A percentile compares a stretch with the other conserved stretches of the same genome.
phyloP scores from a whole-genome alignment of 1,284 basidiomycete genomes.

The Cutaneotrichosporon cyanovorans region DNA sequence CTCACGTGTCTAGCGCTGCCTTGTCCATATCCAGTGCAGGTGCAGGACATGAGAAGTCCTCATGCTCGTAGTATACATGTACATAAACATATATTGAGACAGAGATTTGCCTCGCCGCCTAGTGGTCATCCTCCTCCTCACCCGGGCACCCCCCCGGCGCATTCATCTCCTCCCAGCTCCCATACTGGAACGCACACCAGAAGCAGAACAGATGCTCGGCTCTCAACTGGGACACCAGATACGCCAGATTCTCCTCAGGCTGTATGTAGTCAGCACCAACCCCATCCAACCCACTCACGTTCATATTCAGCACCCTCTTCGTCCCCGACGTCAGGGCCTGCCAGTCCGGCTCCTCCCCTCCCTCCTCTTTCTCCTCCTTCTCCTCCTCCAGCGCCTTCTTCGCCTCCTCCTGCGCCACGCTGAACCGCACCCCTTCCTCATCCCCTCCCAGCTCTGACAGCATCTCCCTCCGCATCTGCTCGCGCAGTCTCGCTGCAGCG shows the following conservation, averaged over 20 bases:
- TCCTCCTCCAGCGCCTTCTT: slow-evolving; percentile 1
- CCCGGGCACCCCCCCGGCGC: slow-evolving; percentile 44
- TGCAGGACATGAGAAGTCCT: too few relatives aligned
- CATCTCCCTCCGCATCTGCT: slow-evolving; percentile 42
- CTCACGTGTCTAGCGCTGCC: too few relatives aligned
- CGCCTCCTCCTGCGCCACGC: slow-evolving; percentile 6
- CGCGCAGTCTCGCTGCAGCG: slow-evolving; percentile 35
- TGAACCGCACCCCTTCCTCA: slow-evolving; percentile 19
- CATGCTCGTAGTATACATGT: too few relatives aligned
- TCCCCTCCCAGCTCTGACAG: slow-evolving; percentile 22
- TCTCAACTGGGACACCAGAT: slow-evolving; percentile 37
- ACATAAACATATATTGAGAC: too few relatives aligned
- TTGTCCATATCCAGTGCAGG: too few relatives aligned
- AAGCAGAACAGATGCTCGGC: slow-evolving; percentile 44
- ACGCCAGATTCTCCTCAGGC: slow-evolving; percentile 35
- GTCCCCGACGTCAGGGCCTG: slow-evolving; percentile 28
- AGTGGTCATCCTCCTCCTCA: slow-evolving; percentile 44
- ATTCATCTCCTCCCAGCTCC: slow-evolving; percentile 40
- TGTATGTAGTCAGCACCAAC: slow-evolving; percentile 19
- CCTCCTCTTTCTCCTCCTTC: slow-evolving; percentile 1
- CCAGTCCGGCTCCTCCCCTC: slow-evolving; percentile 35
- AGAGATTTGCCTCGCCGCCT: too few relatives aligned
- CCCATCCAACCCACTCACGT: slow-evolving; percentile 33
- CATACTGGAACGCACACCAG: slow-evolving; percentile 42
- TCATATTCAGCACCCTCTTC: slow-evolving; percentile 40